Percentiles rank a stretch among this genome's conserved stretches.
Conservation (phyloP, 306 rosid species). For the Prunus mume region DNA sequence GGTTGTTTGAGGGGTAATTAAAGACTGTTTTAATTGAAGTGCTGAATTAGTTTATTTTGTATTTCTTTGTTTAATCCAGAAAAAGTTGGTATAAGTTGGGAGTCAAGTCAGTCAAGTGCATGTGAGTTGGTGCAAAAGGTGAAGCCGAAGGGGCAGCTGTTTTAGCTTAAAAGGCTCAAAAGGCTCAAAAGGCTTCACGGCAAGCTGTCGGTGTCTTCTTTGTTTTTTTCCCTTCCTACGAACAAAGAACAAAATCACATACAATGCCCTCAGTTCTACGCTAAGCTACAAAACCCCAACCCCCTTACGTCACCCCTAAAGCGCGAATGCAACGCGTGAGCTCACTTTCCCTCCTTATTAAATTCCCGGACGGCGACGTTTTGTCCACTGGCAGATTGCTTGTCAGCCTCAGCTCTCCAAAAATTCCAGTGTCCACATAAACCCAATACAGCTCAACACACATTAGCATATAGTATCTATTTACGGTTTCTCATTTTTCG, state of each 20-base stretch:
- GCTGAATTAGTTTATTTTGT: neutral
- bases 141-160: neutral
- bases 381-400: conserved; percentile 31
- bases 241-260: conserved; percentile 10
- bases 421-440: neutral
- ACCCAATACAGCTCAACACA: neutral
- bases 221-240: neutral
- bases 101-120: too few relatives aligned
- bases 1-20: too few relatives aligned
- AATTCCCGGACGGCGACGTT: conserved; percentile 28
- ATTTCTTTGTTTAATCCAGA: neutral
- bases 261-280: conserved; percentile 36
- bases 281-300: conserved; percentile 29
- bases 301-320: conserved; percentile 9
- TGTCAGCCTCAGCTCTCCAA: conserved; percentile 32
- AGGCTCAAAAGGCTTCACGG: conserved; percentile 13
- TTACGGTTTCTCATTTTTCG: neutral
- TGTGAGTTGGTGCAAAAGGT: neutral
- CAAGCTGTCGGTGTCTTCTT: conserved; percentile 41
- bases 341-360: neutral
- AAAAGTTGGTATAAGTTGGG: neutral
- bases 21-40: neutral
- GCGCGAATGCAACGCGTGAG: conserved; percentile 26
- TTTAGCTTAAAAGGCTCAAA: neutral
- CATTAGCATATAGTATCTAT: neutral